Percentiles rank a stretch among this genome's conserved stretches.
phyloP scores from a whole-genome alignment of 2,329 filamentous ascomycete genomes.

The Cladobotryum protrusum region DNA sequence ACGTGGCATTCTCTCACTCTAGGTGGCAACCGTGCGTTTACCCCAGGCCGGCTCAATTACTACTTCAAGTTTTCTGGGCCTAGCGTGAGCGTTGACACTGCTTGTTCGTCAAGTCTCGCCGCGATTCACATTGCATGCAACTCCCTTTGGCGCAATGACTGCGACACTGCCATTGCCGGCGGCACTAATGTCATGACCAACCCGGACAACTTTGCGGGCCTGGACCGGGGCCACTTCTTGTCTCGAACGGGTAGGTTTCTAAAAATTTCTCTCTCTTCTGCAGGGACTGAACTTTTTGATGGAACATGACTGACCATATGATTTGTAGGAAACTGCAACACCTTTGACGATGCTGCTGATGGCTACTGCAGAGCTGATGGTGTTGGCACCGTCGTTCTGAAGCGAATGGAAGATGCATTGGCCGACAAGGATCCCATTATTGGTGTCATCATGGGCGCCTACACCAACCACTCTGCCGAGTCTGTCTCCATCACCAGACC shows the following conservation, averaged over 20 bases:
- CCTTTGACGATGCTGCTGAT: constrained; percentile 73
- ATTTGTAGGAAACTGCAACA: constrained; percentile 45
- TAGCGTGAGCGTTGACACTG: constrained; percentile 67
- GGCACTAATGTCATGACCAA: constrained; percentile 76
- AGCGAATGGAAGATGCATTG: constrained; percentile 71
- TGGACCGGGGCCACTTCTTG: constrained; percentile 71
- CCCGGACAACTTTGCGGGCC: constrained; percentile 70
- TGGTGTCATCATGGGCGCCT: constrained; percentile 62
- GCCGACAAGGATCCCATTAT: constrained; percentile 70
- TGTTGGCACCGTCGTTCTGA: constrained; percentile 68
- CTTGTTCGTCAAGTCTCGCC: constrained; percentile 68
- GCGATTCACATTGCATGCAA: constrained; percentile 49
- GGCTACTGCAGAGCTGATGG: constrained; percentile 78
- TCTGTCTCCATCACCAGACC: constrained; percentile 67
- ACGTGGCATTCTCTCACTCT: too few relatives aligned
- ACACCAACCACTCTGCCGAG: constrained; percentile 66
- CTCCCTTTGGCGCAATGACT: constrained; percentile 58
- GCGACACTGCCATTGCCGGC: constrained; percentile 74
- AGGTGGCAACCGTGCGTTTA: constrained; percentile 43
- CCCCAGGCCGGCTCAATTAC: constrained; percentile 63
- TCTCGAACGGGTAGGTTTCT: constrained; percentile 39
- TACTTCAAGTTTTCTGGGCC: constrained; percentile 72
- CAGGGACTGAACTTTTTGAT: too few relatives aligned
- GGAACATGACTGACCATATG: too few relatives aligned
- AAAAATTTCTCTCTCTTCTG: too few relatives aligned